These are phyloP conservation scores for Cladosporium sp. DNA, from an alignment of 2,329 filamentous ascomycete species.

Conservation along the genomic window DNA sequence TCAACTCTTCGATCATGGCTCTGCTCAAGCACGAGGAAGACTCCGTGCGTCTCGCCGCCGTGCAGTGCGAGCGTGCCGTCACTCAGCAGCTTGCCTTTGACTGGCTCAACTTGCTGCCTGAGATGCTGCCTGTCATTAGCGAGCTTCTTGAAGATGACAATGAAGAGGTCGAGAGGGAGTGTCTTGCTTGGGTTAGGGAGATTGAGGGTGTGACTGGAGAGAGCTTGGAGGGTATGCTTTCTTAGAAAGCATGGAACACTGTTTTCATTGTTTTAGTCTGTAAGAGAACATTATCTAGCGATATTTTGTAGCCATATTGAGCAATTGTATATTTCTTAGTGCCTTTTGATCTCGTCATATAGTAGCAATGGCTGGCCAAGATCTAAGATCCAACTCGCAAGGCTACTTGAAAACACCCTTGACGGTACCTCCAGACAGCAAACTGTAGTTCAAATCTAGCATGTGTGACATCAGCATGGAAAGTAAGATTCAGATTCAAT, in stretches of 20 bases:
- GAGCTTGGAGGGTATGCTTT: slow-evolving; percentile 82
- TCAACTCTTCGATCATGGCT: slow-evolving; percentile 74
- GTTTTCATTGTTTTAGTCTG: too few species aligned
- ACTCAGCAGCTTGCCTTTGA: slow-evolving; percentile 83
- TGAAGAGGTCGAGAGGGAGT: slow-evolving; percentile 85
- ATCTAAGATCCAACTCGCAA: too few species aligned
- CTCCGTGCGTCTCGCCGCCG: slow-evolving; percentile 71
- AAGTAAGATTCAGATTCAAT: too few species aligned
- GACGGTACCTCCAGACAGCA: too few species aligned
- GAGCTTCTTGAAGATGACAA: slow-evolving; percentile 96
- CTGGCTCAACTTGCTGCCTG: slow-evolving; percentile 83
- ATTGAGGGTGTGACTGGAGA: slow-evolving; percentile 89
- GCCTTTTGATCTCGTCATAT: too few species aligned
- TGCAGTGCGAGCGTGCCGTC: slow-evolving; percentile 67
- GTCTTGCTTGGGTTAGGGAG: slow-evolving; percentile 80
- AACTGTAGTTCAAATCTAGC: too few species aligned
- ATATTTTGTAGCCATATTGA: too few species aligned
- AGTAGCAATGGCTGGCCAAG: too few species aligned
- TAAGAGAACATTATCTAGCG: too few species aligned
- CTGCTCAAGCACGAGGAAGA: slow-evolving; percentile 71
- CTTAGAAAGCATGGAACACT: background rate
- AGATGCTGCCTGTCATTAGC: slow-evolving; percentile 95
- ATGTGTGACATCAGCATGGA: too few species aligned
- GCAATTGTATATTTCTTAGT: too few species aligned
- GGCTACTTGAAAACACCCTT: too few species aligned